These are phyloP conservation scores for Multifurca ochricompacta DNA, from an alignment of 768 basidiomycete genomes.

Conservation along the genomic window DNA sequence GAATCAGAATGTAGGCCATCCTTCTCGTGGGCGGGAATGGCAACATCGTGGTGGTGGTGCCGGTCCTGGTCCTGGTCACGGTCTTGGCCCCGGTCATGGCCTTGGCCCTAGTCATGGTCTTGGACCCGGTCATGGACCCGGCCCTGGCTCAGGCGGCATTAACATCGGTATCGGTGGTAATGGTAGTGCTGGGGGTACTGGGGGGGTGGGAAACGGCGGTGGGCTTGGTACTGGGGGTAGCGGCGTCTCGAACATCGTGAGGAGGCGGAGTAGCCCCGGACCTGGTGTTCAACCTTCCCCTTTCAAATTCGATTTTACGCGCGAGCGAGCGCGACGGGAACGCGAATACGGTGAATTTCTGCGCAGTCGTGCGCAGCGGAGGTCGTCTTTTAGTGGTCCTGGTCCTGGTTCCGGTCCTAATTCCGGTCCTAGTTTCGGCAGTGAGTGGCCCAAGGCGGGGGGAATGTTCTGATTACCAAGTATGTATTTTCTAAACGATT, in stretches of 20 bases:
- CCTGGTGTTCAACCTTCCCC: background rate
- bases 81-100: background rate
- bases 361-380: background rate
- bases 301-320: constrained; percentile 1
- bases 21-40: background rate
- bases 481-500: too few relatives aligned
- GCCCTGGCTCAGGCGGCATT: too few relatives aligned
- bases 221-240: background rate
- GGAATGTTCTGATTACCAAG: too few relatives aligned
- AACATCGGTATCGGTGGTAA: too few relatives aligned
- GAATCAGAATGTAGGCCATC: background rate
- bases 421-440: background rate
- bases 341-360: background rate
- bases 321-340: background rate
- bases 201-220: background rate
- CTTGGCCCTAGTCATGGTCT: background rate
- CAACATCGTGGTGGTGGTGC: background rate
- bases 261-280: background rate
- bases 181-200: background rate
- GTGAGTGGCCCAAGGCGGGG: background rate
- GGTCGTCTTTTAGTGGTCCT: background rate
- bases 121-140: too few relatives aligned
- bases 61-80: background rate
- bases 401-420: background rate
- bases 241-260: background rate